phyloP scores from a whole-genome alignment of 306 rosid genomes.

The Albizia julibrissin region DNA sequence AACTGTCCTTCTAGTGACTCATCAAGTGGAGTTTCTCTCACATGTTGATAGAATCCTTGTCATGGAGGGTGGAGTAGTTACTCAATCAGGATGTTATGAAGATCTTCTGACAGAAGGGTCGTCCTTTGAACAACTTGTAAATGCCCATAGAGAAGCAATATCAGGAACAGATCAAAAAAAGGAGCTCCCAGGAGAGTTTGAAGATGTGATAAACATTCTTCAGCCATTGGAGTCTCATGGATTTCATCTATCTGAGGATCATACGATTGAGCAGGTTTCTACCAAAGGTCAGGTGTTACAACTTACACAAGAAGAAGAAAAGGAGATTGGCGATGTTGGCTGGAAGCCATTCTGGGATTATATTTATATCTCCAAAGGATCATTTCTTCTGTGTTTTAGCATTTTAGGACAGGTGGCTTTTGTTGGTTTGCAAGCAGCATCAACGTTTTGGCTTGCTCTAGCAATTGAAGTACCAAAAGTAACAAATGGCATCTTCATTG shows the following conservation, averaged over 20 bases:
- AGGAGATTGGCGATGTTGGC: constrained; percentile 62
- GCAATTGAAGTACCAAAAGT: constrained; percentile 59
- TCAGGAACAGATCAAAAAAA: constrained; percentile 34
- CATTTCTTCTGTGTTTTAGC: constrained; percentile 33
- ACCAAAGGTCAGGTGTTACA: constrained; percentile 43
- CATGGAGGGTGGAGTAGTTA: constrained; percentile 60
- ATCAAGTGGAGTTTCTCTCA: constrained; percentile 85
- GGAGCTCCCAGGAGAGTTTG: constrained; percentile 31
- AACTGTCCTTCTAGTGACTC: constrained; percentile 78
- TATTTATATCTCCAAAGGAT: constrained; percentile 46
- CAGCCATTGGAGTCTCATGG: constrained; percentile 33
- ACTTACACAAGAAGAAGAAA: constrained; percentile 78
- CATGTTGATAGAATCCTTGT: constrained; percentile 70
- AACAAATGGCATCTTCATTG: constrained; percentile 45
- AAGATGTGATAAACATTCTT: constrained; percentile 18
- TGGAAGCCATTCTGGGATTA: constrained; percentile 73
- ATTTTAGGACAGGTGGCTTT: constrained; percentile 41
- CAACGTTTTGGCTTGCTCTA: constrained; percentile 77
- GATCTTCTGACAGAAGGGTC: constrained; percentile 63
- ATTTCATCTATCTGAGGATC: constrained; percentile 23
- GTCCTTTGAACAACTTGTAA: constrained; percentile 77
- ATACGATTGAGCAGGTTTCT: constrained; percentile 32
- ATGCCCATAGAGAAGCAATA: constrained; percentile 66
- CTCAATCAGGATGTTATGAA: constrained; percentile 72
- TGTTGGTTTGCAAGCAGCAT: constrained; percentile 46